phyloP scores from a whole-genome alignment of 2,329 filamentous ascomycete species.

The Rhinocladiella similis region DNA sequence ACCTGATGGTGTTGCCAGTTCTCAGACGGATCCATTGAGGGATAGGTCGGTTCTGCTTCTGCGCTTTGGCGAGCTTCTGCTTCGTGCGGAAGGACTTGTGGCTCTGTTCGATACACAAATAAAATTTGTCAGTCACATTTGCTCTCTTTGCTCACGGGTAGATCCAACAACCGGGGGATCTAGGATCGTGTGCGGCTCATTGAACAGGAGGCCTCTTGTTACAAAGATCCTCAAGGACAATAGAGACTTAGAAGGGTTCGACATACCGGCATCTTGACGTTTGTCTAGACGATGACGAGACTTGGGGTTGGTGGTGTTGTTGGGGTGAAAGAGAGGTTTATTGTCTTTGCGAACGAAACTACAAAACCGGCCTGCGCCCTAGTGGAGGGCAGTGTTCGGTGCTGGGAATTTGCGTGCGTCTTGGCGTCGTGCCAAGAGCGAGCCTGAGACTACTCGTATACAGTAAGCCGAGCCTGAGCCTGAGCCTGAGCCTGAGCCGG shows the following conservation, averaged over 20 bases:
- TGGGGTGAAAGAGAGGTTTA: not conserved
- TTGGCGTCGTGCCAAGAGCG: not conserved
- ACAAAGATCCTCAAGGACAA: too few relatives aligned
- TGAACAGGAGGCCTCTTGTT: too few relatives aligned
- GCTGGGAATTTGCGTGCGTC: not conserved
- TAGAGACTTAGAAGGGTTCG: not conserved
- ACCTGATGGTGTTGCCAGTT: slow-evolving; percentile 99
- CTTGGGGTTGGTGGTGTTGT: slow-evolving; percentile 1
- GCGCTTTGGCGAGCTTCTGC: slow-evolving; percentile 99
- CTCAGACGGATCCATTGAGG: slow-evolving; percentile 99
- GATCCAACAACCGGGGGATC: too few relatives aligned
- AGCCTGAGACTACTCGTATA: too few relatives aligned
- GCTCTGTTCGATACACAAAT: slow-evolving; percentile 13
- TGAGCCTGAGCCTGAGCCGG: too few relatives aligned
- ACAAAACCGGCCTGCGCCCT: not conserved
- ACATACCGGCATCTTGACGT: slow-evolving; percentile 59
- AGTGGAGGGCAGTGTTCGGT: not conserved
- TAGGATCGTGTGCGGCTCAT: too few relatives aligned
- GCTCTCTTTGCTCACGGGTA: not conserved
- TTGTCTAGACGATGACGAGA: slow-evolving; percentile 29
- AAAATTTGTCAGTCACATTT: not conserved
- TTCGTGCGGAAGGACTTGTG: slow-evolving; percentile 99
- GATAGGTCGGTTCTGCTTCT: slow-evolving; percentile 99
- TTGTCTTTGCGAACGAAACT: not conserved
- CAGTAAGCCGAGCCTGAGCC: not conserved